A percentile compares a stretch with the other conserved stretches of the same genome.
These are phyloP conservation scores for Ustulina deusta DNA, from an alignment of 2,329 filamentous ascomycete species.

Conservation along the genomic window DNA sequence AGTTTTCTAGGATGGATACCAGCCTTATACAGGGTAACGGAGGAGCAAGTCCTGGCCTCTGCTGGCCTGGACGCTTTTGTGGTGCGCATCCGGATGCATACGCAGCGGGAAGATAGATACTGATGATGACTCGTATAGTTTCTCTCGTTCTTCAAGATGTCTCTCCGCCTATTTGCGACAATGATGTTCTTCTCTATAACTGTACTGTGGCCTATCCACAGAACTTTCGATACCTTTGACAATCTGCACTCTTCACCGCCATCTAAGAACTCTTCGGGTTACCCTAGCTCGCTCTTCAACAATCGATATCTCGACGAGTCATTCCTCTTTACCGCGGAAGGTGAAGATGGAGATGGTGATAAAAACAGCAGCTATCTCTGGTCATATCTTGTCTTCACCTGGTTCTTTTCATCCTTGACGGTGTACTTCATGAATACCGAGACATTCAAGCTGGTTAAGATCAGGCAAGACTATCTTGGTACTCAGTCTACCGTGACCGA, in stretches of 20 bases:
- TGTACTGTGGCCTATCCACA: constrained; percentile 88
- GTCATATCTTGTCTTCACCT: constrained; percentile 95
- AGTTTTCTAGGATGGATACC: constrained; percentile 95
- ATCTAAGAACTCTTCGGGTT: constrained; percentile 9
- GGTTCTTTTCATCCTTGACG: constrained; percentile 86
- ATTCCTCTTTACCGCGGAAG: constrained; percentile 24
- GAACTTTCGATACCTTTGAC: constrained; percentile 63
- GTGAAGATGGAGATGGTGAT: constrained; percentile 40
- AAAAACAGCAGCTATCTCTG: constrained; percentile 73
- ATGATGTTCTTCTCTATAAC: constrained; percentile 84
- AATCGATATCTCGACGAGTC: constrained; percentile 10
- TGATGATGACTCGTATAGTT: constrained; percentile 64
- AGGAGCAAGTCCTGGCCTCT: constrained; percentile 88
- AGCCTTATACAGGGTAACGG: constrained; percentile 83
- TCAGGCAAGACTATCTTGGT: constrained; percentile 91
- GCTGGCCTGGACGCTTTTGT: constrained; percentile 96
- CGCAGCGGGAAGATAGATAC: constrained; percentile 3
- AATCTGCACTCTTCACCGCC: constrained; percentile 14
- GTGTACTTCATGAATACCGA: constrained; percentile 86
- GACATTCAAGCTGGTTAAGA: constrained; percentile 85
- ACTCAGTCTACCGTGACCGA: constrained; percentile 96
- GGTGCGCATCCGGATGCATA: constrained; percentile 61
- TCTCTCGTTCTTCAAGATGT: constrained; percentile 94
- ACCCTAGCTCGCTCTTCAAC: constrained; percentile 22
- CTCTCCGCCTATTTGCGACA: constrained; percentile 82